Conservation (phyloP, 768 basidiomycete genomes). For the Lactarius deliciosus region DNA sequence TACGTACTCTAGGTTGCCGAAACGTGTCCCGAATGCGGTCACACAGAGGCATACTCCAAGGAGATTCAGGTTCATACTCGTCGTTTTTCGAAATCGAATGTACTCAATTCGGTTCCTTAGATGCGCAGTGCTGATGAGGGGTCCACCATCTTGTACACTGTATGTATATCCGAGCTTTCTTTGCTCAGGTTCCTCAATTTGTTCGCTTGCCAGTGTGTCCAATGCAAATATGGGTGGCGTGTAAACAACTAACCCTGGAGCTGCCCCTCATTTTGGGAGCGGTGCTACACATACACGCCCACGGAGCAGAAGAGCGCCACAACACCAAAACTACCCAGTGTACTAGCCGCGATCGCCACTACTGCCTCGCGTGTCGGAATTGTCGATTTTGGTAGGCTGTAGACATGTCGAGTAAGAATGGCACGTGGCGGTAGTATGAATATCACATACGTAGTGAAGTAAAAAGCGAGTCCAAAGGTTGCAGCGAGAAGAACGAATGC, state of each 20-base stretch:
- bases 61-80: slow-evolving; percentile 71
- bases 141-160: slow-evolving; percentile 92
- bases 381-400: slow-evolving; percentile 74
- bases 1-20: slow-evolving; percentile 66
- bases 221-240: slow-evolving; percentile 79
- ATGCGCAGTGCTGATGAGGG: slow-evolving; percentile 92
- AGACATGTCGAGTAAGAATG: slow-evolving; percentile 17
- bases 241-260: slow-evolving; percentile 59
- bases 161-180: slow-evolving; percentile 41
- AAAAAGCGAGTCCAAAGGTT: slow-evolving; percentile 86
- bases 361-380: slow-evolving; percentile 64
- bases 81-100: not conserved
- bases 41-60: slow-evolving; percentile 83
- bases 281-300: slow-evolving; percentile 76
- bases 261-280: not conserved
- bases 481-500: slow-evolving; percentile 69
- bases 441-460: slow-evolving; percentile 76
- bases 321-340: slow-evolving; percentile 84
- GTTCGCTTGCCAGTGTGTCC: slow-evolving; percentile 53
- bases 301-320: slow-evolving; percentile 85
- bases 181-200: slow-evolving; percentile 22
- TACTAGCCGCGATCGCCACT: slow-evolving; percentile 70
- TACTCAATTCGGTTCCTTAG: slow-evolving; percentile 38
- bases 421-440: slow-evolving; percentile 10
- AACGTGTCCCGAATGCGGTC: slow-evolving; percentile 84